Base-by-base conservation (phyloP, 2,329 filamentous ascomycete genomes). In the Cyphellophora attinorum region DNA sequence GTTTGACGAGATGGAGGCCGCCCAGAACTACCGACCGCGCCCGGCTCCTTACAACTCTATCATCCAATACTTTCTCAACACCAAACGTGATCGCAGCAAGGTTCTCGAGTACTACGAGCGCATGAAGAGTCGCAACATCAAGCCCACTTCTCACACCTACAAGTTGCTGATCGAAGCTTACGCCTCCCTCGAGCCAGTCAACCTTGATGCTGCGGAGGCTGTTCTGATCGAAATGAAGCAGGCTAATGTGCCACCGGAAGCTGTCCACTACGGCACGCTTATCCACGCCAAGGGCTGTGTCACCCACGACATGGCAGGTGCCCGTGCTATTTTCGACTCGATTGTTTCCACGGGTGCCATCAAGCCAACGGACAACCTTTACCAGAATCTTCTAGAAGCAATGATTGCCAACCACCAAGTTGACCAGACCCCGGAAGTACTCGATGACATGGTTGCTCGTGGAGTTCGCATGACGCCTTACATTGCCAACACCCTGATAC, bases 31-130 rank as follows among this genome's bases (percentile, higher is more conserved):
- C 74, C 96, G 95, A 69, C 85, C 91, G 27, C 81, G 91, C 6
- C 88, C 91, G 16, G 91, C 91, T 15, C 91, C 91, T 1, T 98
- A 98, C 71, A 95, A 98, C 69, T 93, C 85, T 61, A 83, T 98
- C 79, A 98, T 98, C 77, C 91, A 98, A 58, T 96, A 94, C 66
- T 98, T 96, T 74, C 70, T 96, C 48, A 93, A 85, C 38, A 96
- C 89, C 36, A 96, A 96, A 74, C 85, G 86, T 34, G 89, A 98
- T 59, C 89, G 91, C 64, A 66, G 71, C 58, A 96, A 96, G 75
- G 89, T 95, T 4, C 71, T 98, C 15, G 72, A 79, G 19, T 98
- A 96, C 70, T 96, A 93, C 56, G 81, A 93, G 60, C 84, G 89
- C 43, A 96, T 98, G 91, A 77, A 81, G 56, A 71, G 76, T 14